Conservation (phyloP, 2,329 filamentous ascomycete genomes). For the Chrysoporthe cubensis region DNA sequence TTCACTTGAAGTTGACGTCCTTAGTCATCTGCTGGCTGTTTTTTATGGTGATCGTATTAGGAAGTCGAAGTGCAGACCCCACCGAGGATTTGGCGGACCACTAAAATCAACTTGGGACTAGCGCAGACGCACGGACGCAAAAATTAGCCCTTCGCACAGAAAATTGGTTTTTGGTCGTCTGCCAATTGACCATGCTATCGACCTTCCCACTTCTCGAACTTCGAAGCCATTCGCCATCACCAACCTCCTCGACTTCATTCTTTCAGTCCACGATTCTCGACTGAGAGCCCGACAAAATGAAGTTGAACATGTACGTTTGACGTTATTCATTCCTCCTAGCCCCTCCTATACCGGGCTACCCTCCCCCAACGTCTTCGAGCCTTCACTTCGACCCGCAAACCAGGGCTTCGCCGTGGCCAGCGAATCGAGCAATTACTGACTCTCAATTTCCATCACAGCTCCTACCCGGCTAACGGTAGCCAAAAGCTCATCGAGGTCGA, state of each 20-base stretch:
- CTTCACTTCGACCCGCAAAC: not conserved
- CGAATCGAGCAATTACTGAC: constrained; percentile 15
- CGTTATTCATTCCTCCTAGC: not conserved
- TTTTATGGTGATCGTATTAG: not conserved
- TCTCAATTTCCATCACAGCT: constrained; percentile 50
- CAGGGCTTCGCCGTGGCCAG: constrained; percentile 10
- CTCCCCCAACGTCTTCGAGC: constrained; percentile 2
- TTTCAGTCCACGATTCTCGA: constrained; percentile 35
- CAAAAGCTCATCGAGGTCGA: constrained; percentile 99
- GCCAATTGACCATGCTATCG: constrained; percentile 17
- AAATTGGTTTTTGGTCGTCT: constrained; percentile 26
- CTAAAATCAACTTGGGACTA: not conserved
- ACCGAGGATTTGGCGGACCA: constrained; percentile 8
- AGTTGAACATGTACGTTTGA: constrained; percentile 40
- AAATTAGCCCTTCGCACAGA: constrained; percentile 29
- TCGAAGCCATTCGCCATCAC: constrained; percentile 26
- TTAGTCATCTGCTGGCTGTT: constrained; percentile 6
- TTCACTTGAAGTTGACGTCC: not conserved
- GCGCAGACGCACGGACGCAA: constrained; percentile 19
- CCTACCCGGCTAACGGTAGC: constrained; percentile 98
- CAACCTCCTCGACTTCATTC: constrained; percentile 36
- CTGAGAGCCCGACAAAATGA: constrained; percentile 64
- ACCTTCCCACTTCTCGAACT: constrained; percentile 17
- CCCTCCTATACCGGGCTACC: not conserved
- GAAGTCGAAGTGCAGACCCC: not conserved